Conservation (phyloP, 768 basidiomycete species). For the Serendipita indica region DNA sequence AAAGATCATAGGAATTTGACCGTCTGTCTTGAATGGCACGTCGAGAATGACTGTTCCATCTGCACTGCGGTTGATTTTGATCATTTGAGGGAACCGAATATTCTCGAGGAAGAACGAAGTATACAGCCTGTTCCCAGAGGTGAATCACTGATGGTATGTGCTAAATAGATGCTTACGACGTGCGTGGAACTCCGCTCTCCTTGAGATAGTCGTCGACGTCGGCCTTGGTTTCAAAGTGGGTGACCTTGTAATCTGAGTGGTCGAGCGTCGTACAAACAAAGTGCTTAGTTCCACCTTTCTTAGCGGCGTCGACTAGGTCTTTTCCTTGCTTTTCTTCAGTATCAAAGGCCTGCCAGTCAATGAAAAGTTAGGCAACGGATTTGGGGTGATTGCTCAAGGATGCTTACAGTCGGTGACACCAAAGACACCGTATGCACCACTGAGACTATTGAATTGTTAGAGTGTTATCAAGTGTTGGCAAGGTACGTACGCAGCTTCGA, state of each 20-base stretch:
- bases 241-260: slow-evolving; percentile 8
- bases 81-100: not conserved
- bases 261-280: slow-evolving; percentile 17
- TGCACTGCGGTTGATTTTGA: not conserved
- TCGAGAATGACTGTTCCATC: slow-evolving; percentile 1
- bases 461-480: not conserved
- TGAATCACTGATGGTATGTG: too few species aligned
- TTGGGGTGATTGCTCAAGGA: not conserved
- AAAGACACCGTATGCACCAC: slow-evolving; percentile 15
- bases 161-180: slow-evolving; percentile 15
- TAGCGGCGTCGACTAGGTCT: slow-evolving; percentile 19
- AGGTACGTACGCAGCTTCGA: not conserved
- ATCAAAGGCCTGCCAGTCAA: not conserved
- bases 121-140: slow-evolving; percentile 3
- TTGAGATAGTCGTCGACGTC: slow-evolving; percentile 19
- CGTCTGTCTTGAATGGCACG: slow-evolving; percentile 10
- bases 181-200: slow-evolving; percentile 21
- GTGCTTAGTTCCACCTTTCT: slow-evolving; percentile 18
- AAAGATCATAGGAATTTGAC: not conserved
- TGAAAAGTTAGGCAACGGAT: not conserved
- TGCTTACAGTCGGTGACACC: slow-evolving; percentile 13
- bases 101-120: slow-evolving; percentile 14
- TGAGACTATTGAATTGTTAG: slow-evolving; percentile 8
- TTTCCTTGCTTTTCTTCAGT: slow-evolving; percentile 15
- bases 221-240: slow-evolving; percentile 20